phyloP scores from a whole-genome alignment of 2,329 filamentous ascomycete genomes.

The Alternaria arborescens region DNA sequence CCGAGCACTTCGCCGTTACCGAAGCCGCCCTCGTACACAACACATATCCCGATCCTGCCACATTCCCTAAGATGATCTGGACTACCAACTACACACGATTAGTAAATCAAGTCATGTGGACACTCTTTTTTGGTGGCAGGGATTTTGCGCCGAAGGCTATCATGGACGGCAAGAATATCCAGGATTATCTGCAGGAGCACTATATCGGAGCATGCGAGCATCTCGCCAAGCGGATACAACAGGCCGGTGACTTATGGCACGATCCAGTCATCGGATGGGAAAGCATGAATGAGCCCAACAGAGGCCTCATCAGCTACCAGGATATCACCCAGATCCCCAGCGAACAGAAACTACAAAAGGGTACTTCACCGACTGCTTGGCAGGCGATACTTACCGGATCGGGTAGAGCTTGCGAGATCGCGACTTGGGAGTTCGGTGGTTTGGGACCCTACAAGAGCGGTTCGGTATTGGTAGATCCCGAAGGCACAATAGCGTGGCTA shows the following conservation, averaged over 20 bases:
- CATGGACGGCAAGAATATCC: constrained; percentile 93
- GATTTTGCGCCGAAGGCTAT: constrained; percentile 97
- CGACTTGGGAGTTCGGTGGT: constrained; percentile 92
- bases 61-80: constrained; percentile 99
- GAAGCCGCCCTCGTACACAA: constrained; percentile 96
- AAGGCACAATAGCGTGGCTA: constrained; percentile 86
- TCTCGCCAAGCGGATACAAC: constrained; percentile 82
- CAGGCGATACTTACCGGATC: constrained; percentile 93
- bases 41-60: constrained; percentile 82
- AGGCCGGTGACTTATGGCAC: constrained; percentile 87
- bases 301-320: constrained; percentile 82
- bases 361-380: constrained; percentile 91
- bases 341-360: constrained; percentile 91
- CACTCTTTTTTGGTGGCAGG: constrained; percentile 87
- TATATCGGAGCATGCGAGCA: constrained; percentile 82
- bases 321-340: constrained; percentile 83
- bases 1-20: constrained; percentile 81
- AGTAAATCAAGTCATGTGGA: constrained; percentile 89
- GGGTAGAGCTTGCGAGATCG: constrained; percentile 86
- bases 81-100: constrained; percentile 94
- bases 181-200: constrained; percentile 91
- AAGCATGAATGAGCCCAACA: constrained; percentile 93
- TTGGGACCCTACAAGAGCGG: constrained; percentile 93
- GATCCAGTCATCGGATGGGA: constrained; percentile 95
- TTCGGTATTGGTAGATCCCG: constrained; percentile 81